Evolutionary conservation across 495 filamentous ascomycete genomes (phyloP).

Genomic region (Xylaria longipes): DNA sequence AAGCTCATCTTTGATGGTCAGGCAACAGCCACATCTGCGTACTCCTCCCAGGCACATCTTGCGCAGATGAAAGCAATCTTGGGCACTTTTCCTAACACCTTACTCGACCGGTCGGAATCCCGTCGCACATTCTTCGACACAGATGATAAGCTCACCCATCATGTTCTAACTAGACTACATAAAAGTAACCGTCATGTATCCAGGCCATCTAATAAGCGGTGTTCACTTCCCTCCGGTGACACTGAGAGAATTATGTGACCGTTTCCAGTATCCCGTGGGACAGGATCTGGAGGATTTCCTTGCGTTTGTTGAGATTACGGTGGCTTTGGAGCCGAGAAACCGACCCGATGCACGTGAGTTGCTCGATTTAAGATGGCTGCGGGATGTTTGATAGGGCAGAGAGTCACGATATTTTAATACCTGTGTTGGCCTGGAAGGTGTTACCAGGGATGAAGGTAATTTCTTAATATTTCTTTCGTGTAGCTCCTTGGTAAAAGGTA

Average conservation of each 20-base stretch:
- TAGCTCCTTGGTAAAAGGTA: too few species aligned
- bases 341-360: conserved; percentile 11
- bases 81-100: conserved; percentile 9
- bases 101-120: conserved; percentile 11
- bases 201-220: conserved; percentile 5
- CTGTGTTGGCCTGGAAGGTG: neutral
- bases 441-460: too few species aligned
- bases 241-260: conserved; percentile 10
- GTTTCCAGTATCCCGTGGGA: neutral
- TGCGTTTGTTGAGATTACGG: conserved; percentile 5
- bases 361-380: conserved; percentile 10
- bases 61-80: conserved; percentile 23
- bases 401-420: neutral
- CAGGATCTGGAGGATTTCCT: conserved; percentile 6
- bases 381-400: conserved; percentile 1
- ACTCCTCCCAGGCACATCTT: conserved; percentile 21
- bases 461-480: too few species aligned
- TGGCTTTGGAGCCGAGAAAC: conserved; percentile 14
- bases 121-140: conserved; percentile 7
- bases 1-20: conserved; percentile 26
- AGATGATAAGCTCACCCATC: conserved; percentile 5
- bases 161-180: neutral
- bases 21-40: conserved; percentile 12
- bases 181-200: neutral
- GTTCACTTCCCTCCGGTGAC: conserved; percentile 9